Percentiles rank a stretch among this genome's conserved stretches.
These are phyloP conservation scores for Arthrobotrys sphaeroides DNA, from an alignment of 2,329 filamentous ascomycete genomes.

Conservation along the genomic window DNA sequence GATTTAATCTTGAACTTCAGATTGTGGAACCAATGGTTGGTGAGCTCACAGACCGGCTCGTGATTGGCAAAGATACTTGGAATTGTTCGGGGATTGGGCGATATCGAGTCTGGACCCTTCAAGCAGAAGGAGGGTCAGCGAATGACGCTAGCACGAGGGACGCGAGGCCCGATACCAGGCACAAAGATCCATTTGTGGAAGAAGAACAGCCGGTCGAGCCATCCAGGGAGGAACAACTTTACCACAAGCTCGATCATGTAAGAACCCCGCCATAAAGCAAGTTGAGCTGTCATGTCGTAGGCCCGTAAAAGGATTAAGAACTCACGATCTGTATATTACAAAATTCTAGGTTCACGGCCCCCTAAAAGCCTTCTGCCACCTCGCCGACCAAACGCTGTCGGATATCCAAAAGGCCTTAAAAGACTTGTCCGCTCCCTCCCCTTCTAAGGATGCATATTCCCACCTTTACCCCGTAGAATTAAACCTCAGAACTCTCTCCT, in stretches of 20 bases:
- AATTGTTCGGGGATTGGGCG: not conserved
- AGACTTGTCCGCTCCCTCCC: not conserved
- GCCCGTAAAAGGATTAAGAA: not conserved
- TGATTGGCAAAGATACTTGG: not conserved
- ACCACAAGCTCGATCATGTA: constrained; percentile 35
- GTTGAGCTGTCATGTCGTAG: too few relatives aligned
- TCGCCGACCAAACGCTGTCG: constrained; percentile 22
- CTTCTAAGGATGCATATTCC: not conserved
- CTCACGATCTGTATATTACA: not conserved
- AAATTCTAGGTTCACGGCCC: constrained; percentile 37
- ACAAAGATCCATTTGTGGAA: not conserved
- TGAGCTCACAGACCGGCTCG: not conserved
- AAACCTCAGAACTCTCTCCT: constrained; percentile 34
- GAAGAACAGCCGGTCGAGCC: not conserved
- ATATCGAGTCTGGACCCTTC: constrained; percentile 27
- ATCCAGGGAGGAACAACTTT: constrained; percentile 23
- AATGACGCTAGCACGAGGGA: too few relatives aligned
- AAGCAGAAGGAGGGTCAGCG: not conserved
- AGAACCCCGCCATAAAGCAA: not conserved
- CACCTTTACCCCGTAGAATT: constrained; percentile 21
- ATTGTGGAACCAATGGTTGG: not conserved
- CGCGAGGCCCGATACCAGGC: not conserved
- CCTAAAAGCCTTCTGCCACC: constrained; percentile 18
- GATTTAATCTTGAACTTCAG: not conserved
- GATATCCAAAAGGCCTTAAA: constrained; percentile 20